Conservation (phyloP, 2,329 filamentous ascomycete species). For the Zopfia rhizophila region DNA sequence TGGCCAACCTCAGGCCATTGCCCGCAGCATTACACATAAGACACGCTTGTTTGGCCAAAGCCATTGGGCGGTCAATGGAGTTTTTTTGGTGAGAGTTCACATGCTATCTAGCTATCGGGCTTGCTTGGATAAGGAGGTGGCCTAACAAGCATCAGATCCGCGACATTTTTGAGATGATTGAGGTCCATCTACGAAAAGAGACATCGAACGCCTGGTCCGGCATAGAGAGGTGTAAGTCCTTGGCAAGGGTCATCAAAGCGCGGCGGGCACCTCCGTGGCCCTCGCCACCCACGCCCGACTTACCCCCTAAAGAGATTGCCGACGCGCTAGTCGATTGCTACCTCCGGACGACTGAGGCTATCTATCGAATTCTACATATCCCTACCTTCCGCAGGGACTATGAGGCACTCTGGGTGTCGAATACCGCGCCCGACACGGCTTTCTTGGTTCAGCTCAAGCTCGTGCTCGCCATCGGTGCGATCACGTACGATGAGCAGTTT, state of each 20-base stretch:
- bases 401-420: constrained; percentile 60
- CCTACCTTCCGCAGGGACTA: constrained; percentile 62
- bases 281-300: constrained; percentile 48
- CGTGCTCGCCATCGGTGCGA: constrained; percentile 67
- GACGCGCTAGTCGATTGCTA: constrained; percentile 63
- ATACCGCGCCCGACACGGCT: constrained; percentile 41
- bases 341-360: constrained; percentile 58
- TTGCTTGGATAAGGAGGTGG: constrained; percentile 9
- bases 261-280: constrained; percentile 62
- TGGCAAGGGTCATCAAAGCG: constrained; percentile 65
- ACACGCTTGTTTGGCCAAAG: constrained; percentile 67
- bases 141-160: constrained; percentile 44
- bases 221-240: constrained; percentile 63
- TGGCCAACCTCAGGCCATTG: constrained; percentile 46
- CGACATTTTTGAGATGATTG: constrained; percentile 58
- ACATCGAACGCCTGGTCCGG: constrained; percentile 47
- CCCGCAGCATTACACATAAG: constrained; percentile 64
- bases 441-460: constrained; percentile 69
- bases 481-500: constrained; percentile 62
- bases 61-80: constrained; percentile 66
- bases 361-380: constrained; percentile 64
- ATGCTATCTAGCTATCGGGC: not conserved
- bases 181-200: constrained; percentile 53
- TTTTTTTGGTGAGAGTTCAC: constrained; percentile 55
- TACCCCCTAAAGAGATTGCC: constrained; percentile 60